Conservation (phyloP, 176 grass and related monocot species). For the Eleusine coracana region DNA sequence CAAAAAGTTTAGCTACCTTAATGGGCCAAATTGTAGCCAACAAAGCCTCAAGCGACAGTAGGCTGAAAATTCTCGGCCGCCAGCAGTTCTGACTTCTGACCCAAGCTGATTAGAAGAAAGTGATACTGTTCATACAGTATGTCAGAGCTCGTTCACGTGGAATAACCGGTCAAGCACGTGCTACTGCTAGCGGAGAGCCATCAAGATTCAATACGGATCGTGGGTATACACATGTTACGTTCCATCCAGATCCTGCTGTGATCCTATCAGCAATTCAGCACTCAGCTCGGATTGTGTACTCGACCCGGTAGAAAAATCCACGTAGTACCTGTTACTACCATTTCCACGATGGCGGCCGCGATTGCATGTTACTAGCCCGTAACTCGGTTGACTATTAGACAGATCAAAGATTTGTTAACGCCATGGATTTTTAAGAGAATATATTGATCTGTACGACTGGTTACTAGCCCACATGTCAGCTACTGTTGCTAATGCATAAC, state of each 20-base stretch:
- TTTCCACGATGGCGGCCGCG: neutral
- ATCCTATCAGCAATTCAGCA: neutral
- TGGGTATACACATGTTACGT: neutral
- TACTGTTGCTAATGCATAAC: too few relatives aligned
- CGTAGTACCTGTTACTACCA: neutral
- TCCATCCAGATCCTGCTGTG: neutral
- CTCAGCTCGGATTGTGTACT: neutral
- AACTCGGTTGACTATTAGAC: neutral
- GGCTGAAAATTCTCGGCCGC: neutral
- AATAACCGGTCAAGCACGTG: conserved; percentile 19
- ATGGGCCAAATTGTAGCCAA: neutral
- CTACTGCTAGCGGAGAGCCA: neutral
- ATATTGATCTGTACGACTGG: neutral
- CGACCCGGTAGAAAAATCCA: neutral
- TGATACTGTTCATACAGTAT: neutral
- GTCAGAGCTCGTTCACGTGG: conserved; percentile 26
- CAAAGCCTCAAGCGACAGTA: neutral
- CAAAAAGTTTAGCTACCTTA: too few relatives aligned
- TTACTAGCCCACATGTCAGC: too few relatives aligned
- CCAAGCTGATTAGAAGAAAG: neutral
- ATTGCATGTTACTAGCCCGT: neutral
- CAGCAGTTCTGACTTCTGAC: too few relatives aligned
- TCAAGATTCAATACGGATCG: neutral
- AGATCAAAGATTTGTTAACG: neutral
- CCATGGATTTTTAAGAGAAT: neutral